Evolutionary conservation across 257 asterid genomes (phyloP).

Genomic region (Salvia miltiorrhiza): DNA sequence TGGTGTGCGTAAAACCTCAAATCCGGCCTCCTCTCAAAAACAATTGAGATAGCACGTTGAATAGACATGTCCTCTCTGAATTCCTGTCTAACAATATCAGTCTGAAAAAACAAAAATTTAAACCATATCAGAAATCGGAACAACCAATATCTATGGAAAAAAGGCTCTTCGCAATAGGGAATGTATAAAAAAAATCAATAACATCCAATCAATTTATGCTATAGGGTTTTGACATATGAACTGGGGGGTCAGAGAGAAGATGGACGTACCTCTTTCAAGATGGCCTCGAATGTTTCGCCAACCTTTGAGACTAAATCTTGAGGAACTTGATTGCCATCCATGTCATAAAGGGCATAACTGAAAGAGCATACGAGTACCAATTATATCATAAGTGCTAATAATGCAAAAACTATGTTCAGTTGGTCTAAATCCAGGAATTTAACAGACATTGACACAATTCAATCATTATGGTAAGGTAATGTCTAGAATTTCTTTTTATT

Average conservation of each 20-base stretch:
- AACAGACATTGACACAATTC: background rate
- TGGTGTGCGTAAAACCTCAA: constrained; percentile 46
- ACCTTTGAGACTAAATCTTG: constrained; percentile 81
- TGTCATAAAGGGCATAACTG: constrained; percentile 94
- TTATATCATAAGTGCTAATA: background rate
- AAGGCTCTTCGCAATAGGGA: background rate
- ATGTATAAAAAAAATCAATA: background rate
- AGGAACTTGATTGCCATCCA: constrained; percentile 89
- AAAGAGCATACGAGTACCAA: background rate
- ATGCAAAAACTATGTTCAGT: background rate
- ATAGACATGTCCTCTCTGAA: constrained; percentile 74
- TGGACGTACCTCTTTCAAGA: constrained; percentile 70
- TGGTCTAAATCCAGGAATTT: background rate
- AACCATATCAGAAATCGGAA: constrained; percentile 10
- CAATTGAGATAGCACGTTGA: constrained; percentile 71
- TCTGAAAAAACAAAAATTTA: constrained; percentile 38
- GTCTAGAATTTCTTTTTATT: no score
- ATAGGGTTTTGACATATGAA: background rate
- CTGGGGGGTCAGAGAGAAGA: background rate
- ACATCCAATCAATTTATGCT: background rate
- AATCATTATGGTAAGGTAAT: no score
- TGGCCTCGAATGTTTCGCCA: constrained; percentile 83
- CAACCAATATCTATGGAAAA: background rate
- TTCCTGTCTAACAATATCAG: constrained; percentile 70
- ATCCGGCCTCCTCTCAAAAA: constrained; percentile 82